Evolutionary conservation across 495 filamentous ascomycete genomes (phyloP).

Genomic region (Amniculicola lignicola): DNA sequence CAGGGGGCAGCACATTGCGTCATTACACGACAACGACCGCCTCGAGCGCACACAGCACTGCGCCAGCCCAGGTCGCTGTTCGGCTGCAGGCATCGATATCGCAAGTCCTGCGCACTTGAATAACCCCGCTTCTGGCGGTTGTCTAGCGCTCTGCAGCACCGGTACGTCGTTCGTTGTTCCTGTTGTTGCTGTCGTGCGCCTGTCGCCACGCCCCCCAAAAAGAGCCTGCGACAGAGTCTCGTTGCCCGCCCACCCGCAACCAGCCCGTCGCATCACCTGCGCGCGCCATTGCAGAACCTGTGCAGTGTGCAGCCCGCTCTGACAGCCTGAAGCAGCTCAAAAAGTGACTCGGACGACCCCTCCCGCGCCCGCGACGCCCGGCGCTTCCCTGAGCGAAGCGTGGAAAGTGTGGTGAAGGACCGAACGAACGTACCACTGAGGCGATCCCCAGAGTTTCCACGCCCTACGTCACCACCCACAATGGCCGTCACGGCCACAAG

Average conservation of each 20-base stretch:
- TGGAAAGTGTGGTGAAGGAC: constrained; percentile 3
- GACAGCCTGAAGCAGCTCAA: neutral
- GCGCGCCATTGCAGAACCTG: neutral
- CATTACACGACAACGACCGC: constrained; percentile 19
- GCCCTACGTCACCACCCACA: constrained; percentile 36
- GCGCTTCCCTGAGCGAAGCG: neutral
- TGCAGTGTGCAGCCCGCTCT: neutral
- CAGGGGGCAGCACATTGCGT: constrained; percentile 27
- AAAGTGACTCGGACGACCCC: no score
- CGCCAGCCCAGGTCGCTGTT: constrained; percentile 3
- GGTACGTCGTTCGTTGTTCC: constrained; percentile 17
- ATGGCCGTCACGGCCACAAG: constrained; percentile 39
- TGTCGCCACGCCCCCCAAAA: constrained; percentile 10
- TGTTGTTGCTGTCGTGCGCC: constrained; percentile 8
- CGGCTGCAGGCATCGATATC: constrained; percentile 1
- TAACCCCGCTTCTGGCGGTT: constrained; percentile 21
- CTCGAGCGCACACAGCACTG: neutral
- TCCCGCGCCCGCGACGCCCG: neutral
- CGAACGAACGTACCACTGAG: constrained; percentile 15
- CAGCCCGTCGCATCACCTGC: neutral
- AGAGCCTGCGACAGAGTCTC: neutral
- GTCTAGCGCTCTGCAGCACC: constrained; percentile 1
- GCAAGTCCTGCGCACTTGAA: neutral
- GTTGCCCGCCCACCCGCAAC: constrained; percentile 5
- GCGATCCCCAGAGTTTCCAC: constrained; percentile 15